Base-by-base conservation (phyloP, 1,284 basidiomycete genomes). In the Termitomyces sp. region DNA sequence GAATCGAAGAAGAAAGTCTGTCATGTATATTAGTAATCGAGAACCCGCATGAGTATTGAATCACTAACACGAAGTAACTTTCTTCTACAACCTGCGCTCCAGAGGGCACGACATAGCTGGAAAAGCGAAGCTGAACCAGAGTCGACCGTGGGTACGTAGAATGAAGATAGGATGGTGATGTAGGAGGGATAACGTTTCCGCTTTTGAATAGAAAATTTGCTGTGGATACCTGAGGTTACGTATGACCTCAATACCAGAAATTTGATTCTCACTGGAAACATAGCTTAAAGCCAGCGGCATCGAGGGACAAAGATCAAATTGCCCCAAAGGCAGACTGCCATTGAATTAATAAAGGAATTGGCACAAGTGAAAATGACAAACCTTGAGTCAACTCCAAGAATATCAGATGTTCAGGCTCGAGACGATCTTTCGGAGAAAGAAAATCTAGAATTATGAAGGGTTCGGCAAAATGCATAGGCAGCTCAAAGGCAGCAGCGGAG, bases 321-420 rank as follows among this genome's bases (percentile, higher is more conserved):
- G 14, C 93, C 93, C 92, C 93, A 95, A 19, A 96, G 78, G 65
- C 92, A 95, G 53, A 97, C 91, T 91, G 24, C 52, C 28, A 31
- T 26, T 54, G 41, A 40, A 44, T 35, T 42, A 54, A 30, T 9
- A 30, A 13, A 40, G 33, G 33, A 18, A 55, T 52, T 39, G 55
- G 55, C 37, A 33, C 34, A 5, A 34, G 53, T 19, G 1, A 7
- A n/a, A 14, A 11, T 24, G 59, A 63, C 60, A 58, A 39, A 81
- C 80, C 81, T 79, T 98, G 96, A 14, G 94, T 94, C 45, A 98
- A 75, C 72, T 99, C 96, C 53, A 89, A 77, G 78, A 98, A 99
- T 80, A 97, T 86, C 47, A 94, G 74, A 52, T 91, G 85, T 66
- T 92, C 85, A n/a, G 86, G 84, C 60, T 94, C 87, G 9, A 78